Conservation (phyloP, 345 rosid genomes). For the Hibiscus tridactylites region DNA sequence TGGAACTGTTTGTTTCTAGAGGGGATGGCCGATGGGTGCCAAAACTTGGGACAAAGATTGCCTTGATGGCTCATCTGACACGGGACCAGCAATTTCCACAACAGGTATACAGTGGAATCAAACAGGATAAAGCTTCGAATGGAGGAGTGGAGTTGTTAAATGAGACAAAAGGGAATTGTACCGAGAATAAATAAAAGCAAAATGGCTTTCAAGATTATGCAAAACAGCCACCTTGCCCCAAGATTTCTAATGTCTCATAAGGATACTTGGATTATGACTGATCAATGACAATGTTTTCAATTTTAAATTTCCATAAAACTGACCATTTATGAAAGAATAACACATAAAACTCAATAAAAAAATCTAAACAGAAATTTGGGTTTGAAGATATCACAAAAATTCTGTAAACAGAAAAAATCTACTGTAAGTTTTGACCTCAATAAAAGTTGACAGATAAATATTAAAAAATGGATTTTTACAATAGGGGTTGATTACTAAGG, state of each 20-base stretch:
- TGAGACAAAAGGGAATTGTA: slow-evolving; percentile 19
- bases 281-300: slow-evolving; percentile 4
- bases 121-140: background rate
- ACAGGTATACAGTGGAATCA: background rate
- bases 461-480: background rate
- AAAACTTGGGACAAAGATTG: slow-evolving; percentile 9
- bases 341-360: background rate
- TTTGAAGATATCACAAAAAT: background rate
- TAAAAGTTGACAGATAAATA: background rate
- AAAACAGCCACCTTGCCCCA: slow-evolving; percentile 6
- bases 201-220: slow-evolving; percentile 14
- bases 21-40: background rate
- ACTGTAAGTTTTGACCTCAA: background rate
- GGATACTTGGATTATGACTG: slow-evolving; percentile 25
- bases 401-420: background rate
- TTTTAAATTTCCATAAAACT: background rate
- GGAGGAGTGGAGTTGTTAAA: background rate
- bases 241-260: slow-evolving; percentile 7
- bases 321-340: background rate
- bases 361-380: background rate
- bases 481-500: background rate
- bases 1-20: background rate
- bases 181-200: slow-evolving; percentile 21
- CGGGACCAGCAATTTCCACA: background rate
- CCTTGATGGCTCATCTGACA: background rate